phyloP scores from a whole-genome alignment of 148 eudicot species.

The Polygonum aviculare region DNA sequence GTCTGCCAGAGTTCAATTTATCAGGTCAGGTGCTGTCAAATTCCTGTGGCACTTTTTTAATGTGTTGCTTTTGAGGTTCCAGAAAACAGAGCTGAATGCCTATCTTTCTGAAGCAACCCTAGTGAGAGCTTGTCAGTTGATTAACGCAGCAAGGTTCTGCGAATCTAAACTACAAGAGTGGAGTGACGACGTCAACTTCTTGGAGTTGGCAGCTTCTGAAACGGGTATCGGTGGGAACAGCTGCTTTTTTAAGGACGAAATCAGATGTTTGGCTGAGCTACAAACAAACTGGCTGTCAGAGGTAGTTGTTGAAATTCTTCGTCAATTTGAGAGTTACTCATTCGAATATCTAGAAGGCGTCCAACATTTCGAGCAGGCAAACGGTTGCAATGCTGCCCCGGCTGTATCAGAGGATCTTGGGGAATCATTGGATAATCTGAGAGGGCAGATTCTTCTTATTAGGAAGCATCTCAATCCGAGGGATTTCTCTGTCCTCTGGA shows the following conservation, averaged over 20 bases:
- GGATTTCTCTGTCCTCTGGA: conserved; percentile 43
- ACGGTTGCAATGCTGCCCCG: background rate
- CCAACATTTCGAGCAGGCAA: conserved; percentile 16
- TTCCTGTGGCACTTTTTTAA: conserved; percentile 33
- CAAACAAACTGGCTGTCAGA: conserved; percentile 40
- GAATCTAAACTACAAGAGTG: conserved; percentile 39
- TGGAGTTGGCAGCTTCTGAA: conserved; percentile 40
- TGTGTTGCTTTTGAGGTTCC: conserved; percentile 21
- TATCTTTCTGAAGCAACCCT: conserved; percentile 22
- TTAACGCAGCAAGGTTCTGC: conserved; percentile 38
- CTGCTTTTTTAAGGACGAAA: conserved; percentile 39
- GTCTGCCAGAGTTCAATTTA: conserved; percentile 25
- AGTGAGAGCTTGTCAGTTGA: conserved; percentile 24
- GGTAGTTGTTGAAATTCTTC: conserved; percentile 31
- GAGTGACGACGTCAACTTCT: conserved; percentile 37
- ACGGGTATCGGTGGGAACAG: conserved; percentile 11
- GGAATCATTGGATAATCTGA: conserved; percentile 34
- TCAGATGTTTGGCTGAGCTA: conserved; percentile 33
- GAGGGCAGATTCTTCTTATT: conserved; percentile 26
- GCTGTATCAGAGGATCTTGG: conserved; percentile 30
- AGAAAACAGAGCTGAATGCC: conserved; percentile 18
- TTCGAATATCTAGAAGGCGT: conserved; percentile 22
- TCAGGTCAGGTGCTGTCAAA: conserved; percentile 27
- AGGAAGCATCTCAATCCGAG: conserved; percentile 28
- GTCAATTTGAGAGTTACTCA: conserved; percentile 27